A percentile compares a stretch with the other conserved stretches of the same genome.
Evolutionary conservation across 768 basidiomycete species (phyloP).

Genomic region (Amanita polypyramis): DNA sequence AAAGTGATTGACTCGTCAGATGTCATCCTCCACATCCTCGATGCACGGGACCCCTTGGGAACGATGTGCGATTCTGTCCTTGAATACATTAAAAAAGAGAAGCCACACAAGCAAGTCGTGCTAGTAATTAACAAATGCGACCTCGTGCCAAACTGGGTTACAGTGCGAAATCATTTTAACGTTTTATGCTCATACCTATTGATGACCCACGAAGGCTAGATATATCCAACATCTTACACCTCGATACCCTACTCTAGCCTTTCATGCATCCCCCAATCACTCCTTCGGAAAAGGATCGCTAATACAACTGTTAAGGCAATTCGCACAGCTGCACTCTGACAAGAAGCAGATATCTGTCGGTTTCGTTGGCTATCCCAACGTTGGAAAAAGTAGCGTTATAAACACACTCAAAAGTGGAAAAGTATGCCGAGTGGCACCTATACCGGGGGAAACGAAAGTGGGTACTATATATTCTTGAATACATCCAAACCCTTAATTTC

Average conservation of each 20-base stretch:
- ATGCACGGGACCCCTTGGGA: conserved; percentile 91
- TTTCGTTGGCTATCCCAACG: conserved; percentile 96
- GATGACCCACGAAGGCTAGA: conserved; percentile 51
- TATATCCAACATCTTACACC: conserved; percentile 95
- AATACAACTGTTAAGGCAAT: conserved; percentile 93
- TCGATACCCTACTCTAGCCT: conserved; percentile 91
- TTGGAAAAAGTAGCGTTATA: conserved; percentile 95
- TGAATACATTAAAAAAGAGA: conserved; percentile 91
- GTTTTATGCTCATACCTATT: conserved; percentile 1
- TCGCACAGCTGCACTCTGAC: conserved; percentile 93
- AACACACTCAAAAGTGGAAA: conserved; percentile 98
- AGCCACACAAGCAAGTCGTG: conserved; percentile 94
- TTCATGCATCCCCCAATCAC: conserved; percentile 98
- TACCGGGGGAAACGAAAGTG: conserved; percentile 95
- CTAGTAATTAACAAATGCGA: conserved; percentile 98
- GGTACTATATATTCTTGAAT: conserved; percentile 10
- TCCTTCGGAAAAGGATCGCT: conserved; percentile 98
- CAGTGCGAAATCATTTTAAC: conserved; percentile 39
- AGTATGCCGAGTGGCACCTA: conserved; percentile 92
- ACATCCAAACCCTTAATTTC: conserved; percentile 1
- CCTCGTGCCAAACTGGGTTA: conserved; percentile 97
- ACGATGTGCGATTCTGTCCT: conserved; percentile 93
- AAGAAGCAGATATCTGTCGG: conserved; percentile 99
- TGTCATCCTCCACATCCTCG: conserved; percentile 89
- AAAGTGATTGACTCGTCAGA: conserved; percentile 99